Evolutionary conservation across 768 basidiomycete species (phyloP).

Genomic region (Boletus barrowsii): DNA sequence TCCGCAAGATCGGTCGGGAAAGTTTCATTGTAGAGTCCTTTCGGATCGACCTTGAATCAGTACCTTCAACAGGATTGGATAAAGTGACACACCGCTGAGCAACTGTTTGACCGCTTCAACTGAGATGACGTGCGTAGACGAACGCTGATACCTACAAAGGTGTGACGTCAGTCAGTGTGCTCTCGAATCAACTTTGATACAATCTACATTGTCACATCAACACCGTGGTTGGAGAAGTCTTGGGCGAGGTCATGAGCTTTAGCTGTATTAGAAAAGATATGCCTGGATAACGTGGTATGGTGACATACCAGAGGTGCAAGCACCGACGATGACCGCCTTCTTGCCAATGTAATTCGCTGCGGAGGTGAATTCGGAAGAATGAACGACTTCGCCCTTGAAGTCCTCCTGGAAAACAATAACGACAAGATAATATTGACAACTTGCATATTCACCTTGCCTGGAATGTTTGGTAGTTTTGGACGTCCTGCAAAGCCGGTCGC

Average conservation of each 20-base stretch:
- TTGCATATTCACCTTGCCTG: constrained; percentile 36
- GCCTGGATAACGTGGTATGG: background rate
- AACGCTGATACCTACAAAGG: background rate
- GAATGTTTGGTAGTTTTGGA: constrained; percentile 44
- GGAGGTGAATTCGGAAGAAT: constrained; percentile 51
- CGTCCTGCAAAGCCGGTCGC: constrained; percentile 51
- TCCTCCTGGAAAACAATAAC: constrained; percentile 30
- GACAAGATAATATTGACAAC: background rate
- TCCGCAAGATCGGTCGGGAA: constrained; percentile 24
- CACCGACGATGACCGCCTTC: constrained; percentile 63
- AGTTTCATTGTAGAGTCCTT: background rate
- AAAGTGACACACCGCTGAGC: background rate
- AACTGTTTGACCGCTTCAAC: background rate
- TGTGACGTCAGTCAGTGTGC: background rate
- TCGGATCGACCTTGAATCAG: background rate
- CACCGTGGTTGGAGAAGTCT: constrained; percentile 30
- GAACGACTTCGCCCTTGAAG: constrained; percentile 54
- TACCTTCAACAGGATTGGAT: background rate
- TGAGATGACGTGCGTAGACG: background rate
- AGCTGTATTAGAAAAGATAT: constrained; percentile 4
- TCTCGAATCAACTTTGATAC: background rate
- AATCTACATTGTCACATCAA: constrained; percentile 30
- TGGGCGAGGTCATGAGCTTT: constrained; percentile 39
- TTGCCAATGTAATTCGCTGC: constrained; percentile 54
- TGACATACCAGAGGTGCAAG: constrained; percentile 56